Evolutionary conservation across 805 yeast genomes (phyloP).

Genomic region (Kluyveromyces siamensis): DNA sequence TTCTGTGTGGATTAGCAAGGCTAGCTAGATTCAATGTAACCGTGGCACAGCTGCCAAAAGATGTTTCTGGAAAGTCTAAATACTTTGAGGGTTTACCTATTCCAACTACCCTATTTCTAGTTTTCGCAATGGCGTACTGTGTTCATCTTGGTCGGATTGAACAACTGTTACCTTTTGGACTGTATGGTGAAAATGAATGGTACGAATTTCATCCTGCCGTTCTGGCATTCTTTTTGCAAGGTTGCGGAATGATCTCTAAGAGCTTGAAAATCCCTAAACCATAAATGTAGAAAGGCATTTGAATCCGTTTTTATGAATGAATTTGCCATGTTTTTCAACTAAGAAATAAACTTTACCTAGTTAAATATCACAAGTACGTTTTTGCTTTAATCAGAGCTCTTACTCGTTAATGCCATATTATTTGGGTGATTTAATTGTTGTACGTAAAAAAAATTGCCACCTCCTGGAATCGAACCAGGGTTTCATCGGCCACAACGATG

Average conservation of each 20-base stretch:
- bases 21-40: constrained; percentile 94
- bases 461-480: constrained; percentile 70
- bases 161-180: constrained; percentile 58
- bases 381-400: background rate
- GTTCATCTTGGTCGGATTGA: constrained; percentile 44
- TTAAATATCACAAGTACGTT: background rate
- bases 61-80: constrained; percentile 73
- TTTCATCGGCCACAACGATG: constrained; percentile 66
- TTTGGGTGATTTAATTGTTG: too few species aligned
- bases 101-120: constrained; percentile 76
- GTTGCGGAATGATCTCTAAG: constrained; percentile 87
- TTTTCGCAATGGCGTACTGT: constrained; percentile 59
- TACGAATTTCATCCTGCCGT: constrained; percentile 71
- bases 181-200: constrained; percentile 41
- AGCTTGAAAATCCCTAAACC: constrained; percentile 88
- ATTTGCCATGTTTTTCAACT: background rate
- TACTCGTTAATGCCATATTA: too few species aligned
- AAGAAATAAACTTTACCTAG: background rate
- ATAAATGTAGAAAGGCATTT: constrained; percentile 10
- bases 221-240: constrained; percentile 60
- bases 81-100: constrained; percentile 96
- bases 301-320: background rate
- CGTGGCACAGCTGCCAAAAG: constrained; percentile 88
- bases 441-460: constrained; percentile 36
- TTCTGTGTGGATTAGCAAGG: constrained; percentile 86